phyloP scores from a whole-genome alignment of 352 stramenopile species.

The Pythium scleroteichum region DNA sequence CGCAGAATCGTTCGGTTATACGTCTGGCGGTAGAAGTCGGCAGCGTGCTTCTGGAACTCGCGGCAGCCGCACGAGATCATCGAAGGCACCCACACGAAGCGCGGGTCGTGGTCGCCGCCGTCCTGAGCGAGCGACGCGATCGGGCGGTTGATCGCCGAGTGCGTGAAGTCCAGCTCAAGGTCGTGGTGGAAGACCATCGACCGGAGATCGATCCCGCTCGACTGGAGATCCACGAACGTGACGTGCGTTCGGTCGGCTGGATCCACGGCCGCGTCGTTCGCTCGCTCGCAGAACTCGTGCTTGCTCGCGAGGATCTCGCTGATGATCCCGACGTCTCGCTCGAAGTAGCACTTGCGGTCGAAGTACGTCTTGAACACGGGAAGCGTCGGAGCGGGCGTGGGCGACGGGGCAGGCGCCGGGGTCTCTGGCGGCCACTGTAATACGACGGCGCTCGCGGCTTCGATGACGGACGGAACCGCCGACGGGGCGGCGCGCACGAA shows the following conservation, averaged over 20 bases:
- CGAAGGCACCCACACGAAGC: slow-evolving; percentile 18
- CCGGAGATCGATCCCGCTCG: slow-evolving; percentile 18
- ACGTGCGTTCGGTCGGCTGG: slow-evolving; percentile 2
- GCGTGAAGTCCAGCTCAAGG: slow-evolving; percentile 48
- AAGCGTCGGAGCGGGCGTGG: not conserved
- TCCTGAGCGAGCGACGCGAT: slow-evolving; percentile 35
- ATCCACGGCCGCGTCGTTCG: not conserved
- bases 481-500: not conserved
- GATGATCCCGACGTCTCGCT: slow-evolving; percentile 13
- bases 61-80: slow-evolving; percentile 21
- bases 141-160: slow-evolving; percentile 21
- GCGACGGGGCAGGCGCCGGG: not conserved
- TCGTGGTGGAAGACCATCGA: slow-evolving; percentile 42
- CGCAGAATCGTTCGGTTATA: slow-evolving; percentile 9
- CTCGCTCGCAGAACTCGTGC: slow-evolving; percentile 7
- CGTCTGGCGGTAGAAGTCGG: not conserved
- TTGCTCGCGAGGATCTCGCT: not conserved
- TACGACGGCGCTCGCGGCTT: not conserved
- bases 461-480: not conserved
- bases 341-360: slow-evolving; percentile 10
- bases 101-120: slow-evolving; percentile 40
- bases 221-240: slow-evolving; percentile 29
- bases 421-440: not conserved
- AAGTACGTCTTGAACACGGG: not conserved
- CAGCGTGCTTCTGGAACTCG: slow-evolving; percentile 10